phyloP scores from a whole-genome alignment of 2,329 filamentous ascomycete genomes.

The Aureobasidium subglaciale region DNA sequence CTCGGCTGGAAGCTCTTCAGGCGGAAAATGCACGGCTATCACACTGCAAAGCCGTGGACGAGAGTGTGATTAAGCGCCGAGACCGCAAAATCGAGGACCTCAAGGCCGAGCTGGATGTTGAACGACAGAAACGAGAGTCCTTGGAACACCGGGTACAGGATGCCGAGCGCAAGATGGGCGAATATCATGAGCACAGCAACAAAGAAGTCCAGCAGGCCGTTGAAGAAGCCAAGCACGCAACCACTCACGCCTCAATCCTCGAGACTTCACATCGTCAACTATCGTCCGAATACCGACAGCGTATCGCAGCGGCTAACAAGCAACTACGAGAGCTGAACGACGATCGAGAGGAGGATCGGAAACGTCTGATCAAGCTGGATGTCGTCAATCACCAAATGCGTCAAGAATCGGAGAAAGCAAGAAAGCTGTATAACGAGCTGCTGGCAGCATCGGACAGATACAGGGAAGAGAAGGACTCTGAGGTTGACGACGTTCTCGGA shows the following conservation, averaged over 20 bases:
- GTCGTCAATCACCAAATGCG: conserved; percentile 69
- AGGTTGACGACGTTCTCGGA: conserved; percentile 52
- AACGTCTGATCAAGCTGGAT: conserved; percentile 56
- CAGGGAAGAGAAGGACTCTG: conserved; percentile 56
- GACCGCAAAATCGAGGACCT: conserved; percentile 68
- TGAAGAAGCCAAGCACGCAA: conserved; percentile 45
- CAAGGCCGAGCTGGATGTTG: conserved; percentile 55
- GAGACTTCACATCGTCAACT: conserved; percentile 66
- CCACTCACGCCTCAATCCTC: conserved; percentile 57
- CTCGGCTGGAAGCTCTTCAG: conserved; percentile 62
- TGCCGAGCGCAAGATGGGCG: conserved; percentile 59
- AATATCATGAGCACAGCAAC: conserved; percentile 52
- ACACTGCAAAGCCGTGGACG: conserved; percentile 64
- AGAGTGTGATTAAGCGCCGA: conserved; percentile 62
- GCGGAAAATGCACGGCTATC: conserved; percentile 63
- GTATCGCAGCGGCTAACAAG: conserved; percentile 32
- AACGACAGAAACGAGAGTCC: conserved; percentile 54
- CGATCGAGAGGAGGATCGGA: conserved; percentile 50
- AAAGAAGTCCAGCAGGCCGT: conserved; percentile 53
- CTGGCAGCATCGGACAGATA: conserved; percentile 55
- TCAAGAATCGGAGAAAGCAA: conserved; percentile 55
- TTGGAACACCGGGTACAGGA: conserved; percentile 54
- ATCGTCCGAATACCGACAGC: conserved; percentile 55
- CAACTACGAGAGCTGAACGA: conserved; percentile 51
- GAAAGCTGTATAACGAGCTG: conserved; percentile 57